These are phyloP conservation scores for Ganoderma boninense DNA, from an alignment of 1,284 basidiomycete genomes.

Conservation along the genomic window DNA sequence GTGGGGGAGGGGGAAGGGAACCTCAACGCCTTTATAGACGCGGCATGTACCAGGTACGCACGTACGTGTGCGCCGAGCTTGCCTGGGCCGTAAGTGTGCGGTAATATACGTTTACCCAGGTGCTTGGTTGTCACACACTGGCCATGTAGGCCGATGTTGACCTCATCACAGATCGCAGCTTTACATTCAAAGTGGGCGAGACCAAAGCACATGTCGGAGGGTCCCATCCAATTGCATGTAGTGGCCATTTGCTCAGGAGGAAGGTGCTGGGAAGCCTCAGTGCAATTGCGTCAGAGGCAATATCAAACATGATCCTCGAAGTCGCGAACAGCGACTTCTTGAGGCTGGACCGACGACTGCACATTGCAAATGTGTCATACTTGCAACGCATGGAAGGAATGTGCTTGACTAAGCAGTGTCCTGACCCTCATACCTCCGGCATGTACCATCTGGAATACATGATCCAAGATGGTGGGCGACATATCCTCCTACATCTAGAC, in stretches of 20 bases:
- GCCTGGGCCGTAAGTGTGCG: background rate
- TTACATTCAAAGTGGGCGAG: background rate
- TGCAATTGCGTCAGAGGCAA: too few relatives aligned
- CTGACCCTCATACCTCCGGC: background rate
- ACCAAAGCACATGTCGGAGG: too few relatives aligned
- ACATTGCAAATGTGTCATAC: background rate
- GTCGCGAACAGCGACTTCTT: too few relatives aligned
- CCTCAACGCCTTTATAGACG: background rate
- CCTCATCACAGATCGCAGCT: constrained; percentile 6
- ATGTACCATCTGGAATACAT: background rate
- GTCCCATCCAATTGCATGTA: too few relatives aligned
- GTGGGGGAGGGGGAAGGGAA: background rate
- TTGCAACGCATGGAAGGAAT: background rate
- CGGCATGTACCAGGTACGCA: too few relatives aligned
- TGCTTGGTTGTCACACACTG: too few relatives aligned
- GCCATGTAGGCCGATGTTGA: too few relatives aligned
- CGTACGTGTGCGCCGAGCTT: background rate
- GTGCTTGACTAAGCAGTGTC: background rate
- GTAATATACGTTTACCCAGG: too few relatives aligned
- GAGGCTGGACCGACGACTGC: too few relatives aligned
- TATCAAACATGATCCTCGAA: too few relatives aligned
- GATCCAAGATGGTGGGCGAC: constrained; percentile 6
- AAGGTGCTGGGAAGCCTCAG: too few relatives aligned
- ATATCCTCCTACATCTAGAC: constrained; percentile 27
- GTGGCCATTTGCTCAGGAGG: too few relatives aligned